Percentiles rank a stretch among this genome's conserved stretches.
phyloP scores from a whole-genome alignment of 2,329 filamentous ascomycete species.

The Aspergillus eucalypticola region DNA sequence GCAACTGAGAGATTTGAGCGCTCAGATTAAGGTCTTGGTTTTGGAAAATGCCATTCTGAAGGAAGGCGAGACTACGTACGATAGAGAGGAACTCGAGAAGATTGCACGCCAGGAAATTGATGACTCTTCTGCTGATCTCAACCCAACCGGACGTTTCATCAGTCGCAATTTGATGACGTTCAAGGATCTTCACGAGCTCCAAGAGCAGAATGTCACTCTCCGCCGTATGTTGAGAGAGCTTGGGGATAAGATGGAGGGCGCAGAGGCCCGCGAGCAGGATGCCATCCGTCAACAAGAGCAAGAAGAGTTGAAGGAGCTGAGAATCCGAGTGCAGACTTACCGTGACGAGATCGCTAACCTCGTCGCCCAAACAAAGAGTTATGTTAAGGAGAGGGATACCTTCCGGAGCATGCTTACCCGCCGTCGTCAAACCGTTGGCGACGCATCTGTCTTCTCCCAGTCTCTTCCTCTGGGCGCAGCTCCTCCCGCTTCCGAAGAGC shows the following conservation, averaged over 20 bases:
- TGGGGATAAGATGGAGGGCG: slow-evolving; percentile 85
- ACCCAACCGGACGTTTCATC: slow-evolving; percentile 84
- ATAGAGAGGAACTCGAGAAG: slow-evolving; percentile 73
- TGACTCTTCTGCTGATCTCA: slow-evolving; percentile 70
- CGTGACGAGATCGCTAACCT: slow-evolving; percentile 84
- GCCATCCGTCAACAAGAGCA: slow-evolving; percentile 57
- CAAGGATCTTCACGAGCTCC: slow-evolving; percentile 79
- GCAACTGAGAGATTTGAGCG: slow-evolving; percentile 84
- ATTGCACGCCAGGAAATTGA: slow-evolving; percentile 76
- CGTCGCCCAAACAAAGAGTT: slow-evolving; percentile 82
- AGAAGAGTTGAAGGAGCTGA: slow-evolving; percentile 71
- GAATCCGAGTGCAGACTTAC: slow-evolving; percentile 73
- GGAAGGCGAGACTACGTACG: slow-evolving; percentile 76
- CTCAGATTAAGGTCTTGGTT: slow-evolving; percentile 85
- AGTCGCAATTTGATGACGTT: slow-evolving; percentile 87
- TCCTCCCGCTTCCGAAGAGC: slow-evolving; percentile 47
- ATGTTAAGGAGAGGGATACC: slow-evolving; percentile 94
- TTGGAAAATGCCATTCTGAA: slow-evolving; percentile 76
- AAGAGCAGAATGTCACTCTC: slow-evolving; percentile 83
- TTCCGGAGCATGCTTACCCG: slow-evolving; percentile 93
- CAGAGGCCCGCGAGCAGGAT: slow-evolving; percentile 70
- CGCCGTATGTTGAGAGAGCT: slow-evolving; percentile 80
- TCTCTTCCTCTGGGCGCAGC: slow-evolving; percentile 61
- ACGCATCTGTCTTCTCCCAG: slow-evolving; percentile 68
- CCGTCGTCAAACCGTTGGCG: slow-evolving; percentile 61